Percentiles rank a stretch among this genome's conserved stretches.
Conservation (phyloP, 805 yeast genomes). For the Spathaspora girioi region DNA sequence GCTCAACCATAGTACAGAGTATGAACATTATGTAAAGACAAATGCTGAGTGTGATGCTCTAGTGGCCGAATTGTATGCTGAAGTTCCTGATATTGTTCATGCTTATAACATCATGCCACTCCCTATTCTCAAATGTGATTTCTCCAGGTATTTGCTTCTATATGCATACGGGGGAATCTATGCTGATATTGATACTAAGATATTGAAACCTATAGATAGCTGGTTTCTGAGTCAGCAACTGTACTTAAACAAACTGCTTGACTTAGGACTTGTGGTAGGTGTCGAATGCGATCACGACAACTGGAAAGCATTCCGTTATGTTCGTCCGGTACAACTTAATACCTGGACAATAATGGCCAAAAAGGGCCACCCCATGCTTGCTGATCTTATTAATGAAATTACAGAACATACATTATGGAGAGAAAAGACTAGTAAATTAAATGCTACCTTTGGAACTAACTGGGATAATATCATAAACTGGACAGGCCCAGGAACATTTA, state of each 20-base stretch:
- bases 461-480: background rate
- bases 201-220: constrained; percentile 62
- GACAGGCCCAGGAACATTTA: background rate
- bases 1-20: constrained; percentile 70
- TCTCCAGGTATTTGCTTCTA: constrained; percentile 81
- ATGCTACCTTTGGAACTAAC: constrained; percentile 2
- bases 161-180: constrained; percentile 92
- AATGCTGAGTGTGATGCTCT: constrained; percentile 69
- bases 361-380: constrained; percentile 84
- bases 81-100: constrained; percentile 70
- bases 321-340: constrained; percentile 89
- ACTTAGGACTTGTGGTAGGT: constrained; percentile 79
- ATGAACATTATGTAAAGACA: constrained; percentile 68
- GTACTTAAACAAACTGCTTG: constrained; percentile 23
- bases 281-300: constrained; percentile 94
- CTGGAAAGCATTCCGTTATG: constrained; percentile 84
- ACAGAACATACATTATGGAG: constrained; percentile 69
- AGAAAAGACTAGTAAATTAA: constrained; percentile 42
- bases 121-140: constrained; percentile 84
- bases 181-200: constrained; percentile 83
- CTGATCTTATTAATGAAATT: constrained; percentile 78
- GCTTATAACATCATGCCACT: constrained; percentile 80
- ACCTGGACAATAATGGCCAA: constrained; percentile 97
- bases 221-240: constrained; percentile 63
- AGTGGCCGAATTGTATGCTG: constrained; percentile 59